Percentiles rank a stretch among this genome's conserved stretches.
Conservation (phyloP, 306 rosid genomes). For the Adenanthera pavonina region DNA sequence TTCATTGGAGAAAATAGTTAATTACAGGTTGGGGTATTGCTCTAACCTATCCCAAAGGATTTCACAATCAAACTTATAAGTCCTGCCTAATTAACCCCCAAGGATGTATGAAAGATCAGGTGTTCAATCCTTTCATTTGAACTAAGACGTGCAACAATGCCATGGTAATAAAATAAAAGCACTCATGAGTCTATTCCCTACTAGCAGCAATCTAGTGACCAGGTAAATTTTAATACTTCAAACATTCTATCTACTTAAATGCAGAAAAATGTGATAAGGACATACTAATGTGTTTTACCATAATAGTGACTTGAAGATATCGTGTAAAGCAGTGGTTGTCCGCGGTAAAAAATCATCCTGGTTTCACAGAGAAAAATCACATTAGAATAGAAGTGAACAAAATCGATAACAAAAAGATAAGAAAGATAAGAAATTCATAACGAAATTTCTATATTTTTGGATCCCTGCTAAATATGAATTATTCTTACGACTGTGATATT, state of each 20-base stretch:
- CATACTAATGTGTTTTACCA: slow-evolving; percentile 63
- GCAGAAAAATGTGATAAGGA: slow-evolving; percentile 28
- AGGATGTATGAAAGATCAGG: slow-evolving; percentile 21
- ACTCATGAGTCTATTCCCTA: slow-evolving; percentile 31
- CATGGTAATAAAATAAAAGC: slow-evolving; percentile 29
- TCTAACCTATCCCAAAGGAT: background rate
- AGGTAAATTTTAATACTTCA: slow-evolving; percentile 29
- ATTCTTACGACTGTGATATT: slow-evolving; percentile 16
- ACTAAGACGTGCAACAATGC: slow-evolving; percentile 18
- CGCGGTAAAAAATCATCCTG: slow-evolving; percentile 98
- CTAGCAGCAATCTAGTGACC: slow-evolving; percentile 11
- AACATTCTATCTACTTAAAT: slow-evolving; percentile 18
- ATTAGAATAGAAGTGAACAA: slow-evolving; percentile 34
- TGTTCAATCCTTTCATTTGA: slow-evolving; percentile 16
- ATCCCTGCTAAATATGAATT: slow-evolving; percentile 1
- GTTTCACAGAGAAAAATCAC: slow-evolving; percentile 26
- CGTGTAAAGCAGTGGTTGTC: slow-evolving; percentile 73
- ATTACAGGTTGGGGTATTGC: slow-evolving; percentile 10
- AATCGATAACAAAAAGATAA: slow-evolving; percentile 31
- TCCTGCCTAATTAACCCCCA: background rate
- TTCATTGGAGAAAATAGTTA: background rate
- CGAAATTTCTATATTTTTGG: background rate
- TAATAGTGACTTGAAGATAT: slow-evolving; percentile 73
- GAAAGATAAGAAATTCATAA: slow-evolving; percentile 17
- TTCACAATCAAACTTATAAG: slow-evolving; percentile 5